Evolutionary conservation across 1,284 basidiomycete species (phyloP).

Genomic region (Sanghuangporus sanghuang): DNA sequence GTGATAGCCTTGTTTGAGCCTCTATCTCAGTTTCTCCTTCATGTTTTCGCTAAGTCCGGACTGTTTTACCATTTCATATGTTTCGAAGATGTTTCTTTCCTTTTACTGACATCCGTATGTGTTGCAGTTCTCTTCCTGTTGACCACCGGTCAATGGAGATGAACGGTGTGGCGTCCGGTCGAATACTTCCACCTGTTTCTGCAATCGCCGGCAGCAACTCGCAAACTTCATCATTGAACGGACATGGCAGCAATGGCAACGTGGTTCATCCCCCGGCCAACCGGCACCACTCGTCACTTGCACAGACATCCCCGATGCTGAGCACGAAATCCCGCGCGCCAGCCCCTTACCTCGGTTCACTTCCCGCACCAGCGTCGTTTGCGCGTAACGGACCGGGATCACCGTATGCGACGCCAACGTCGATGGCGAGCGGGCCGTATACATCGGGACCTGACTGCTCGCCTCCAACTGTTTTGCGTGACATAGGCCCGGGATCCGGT

Average conservation of each 20-base stretch:
- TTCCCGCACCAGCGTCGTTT: conserved; percentile 7
- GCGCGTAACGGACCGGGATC: background rate
- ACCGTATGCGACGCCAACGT: conserved; percentile 12
- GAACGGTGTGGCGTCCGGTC: background rate
- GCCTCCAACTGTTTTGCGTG: background rate
- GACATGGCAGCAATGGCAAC: background rate
- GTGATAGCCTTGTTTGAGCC: no score
- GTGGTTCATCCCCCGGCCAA: background rate
- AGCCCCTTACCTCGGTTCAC: conserved; percentile 8
- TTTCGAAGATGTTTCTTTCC: background rate
- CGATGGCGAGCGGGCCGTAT: conserved; percentile 1
- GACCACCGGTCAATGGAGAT: background rate
- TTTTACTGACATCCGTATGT: background rate
- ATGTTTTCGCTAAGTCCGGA: background rate
- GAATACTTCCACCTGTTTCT: background rate
- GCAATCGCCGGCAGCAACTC: background rate
- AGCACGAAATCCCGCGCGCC: conserved; percentile 7
- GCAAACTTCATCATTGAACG: background rate
- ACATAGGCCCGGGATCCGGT: background rate
- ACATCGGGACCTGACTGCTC: conserved; percentile 1
- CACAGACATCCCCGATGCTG: background rate
- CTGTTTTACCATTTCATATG: background rate
- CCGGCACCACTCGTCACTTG: background rate
- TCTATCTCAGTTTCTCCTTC: background rate
- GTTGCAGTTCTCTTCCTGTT: background rate